phyloP scores from a whole-genome alignment of 2,329 filamentous ascomycete genomes.

The Paracamarosporium sp. region DNA sequence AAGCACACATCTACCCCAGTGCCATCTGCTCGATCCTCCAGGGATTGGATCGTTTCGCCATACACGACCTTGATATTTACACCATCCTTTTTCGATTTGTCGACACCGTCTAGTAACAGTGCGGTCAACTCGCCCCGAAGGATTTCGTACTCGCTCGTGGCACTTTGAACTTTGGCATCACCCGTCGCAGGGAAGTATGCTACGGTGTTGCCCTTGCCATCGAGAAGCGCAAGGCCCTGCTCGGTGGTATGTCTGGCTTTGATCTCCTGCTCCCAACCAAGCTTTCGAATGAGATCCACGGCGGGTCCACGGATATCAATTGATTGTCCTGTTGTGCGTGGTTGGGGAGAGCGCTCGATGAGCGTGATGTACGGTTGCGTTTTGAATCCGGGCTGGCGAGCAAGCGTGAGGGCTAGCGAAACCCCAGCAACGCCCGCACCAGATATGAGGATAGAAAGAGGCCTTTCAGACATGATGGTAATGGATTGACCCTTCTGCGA shows the following conservation, averaged over 20 bases:
- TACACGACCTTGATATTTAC: constrained; percentile 24
- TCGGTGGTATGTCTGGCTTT: constrained; percentile 47
- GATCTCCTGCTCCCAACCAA: constrained; percentile 49
- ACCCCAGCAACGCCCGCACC: constrained; percentile 50
- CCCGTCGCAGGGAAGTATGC: constrained; percentile 32
- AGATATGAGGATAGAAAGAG: constrained; percentile 42
- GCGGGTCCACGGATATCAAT: constrained; percentile 54
- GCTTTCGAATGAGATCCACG: constrained; percentile 48
- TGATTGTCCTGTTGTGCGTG: constrained; percentile 52
- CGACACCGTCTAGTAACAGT: constrained; percentile 37
- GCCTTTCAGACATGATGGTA: constrained; percentile 7
- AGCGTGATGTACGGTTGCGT: constrained; percentile 49
- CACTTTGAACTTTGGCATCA: constrained; percentile 19
- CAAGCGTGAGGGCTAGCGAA: constrained; percentile 44
- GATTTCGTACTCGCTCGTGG: constrained; percentile 42
- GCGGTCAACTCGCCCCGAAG: constrained; percentile 40
- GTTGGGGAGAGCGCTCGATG: constrained; percentile 50
- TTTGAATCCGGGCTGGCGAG: constrained; percentile 28
- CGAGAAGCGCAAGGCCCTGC: constrained; percentile 49
- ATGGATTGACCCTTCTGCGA: neutral
- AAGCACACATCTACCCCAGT: constrained; percentile 28
- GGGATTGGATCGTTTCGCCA: constrained; percentile 24
- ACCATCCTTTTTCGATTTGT: constrained; percentile 22
- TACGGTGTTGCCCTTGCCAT: constrained; percentile 21
- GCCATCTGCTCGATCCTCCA: constrained; percentile 26